Base-by-base conservation (phyloP, 2,329 filamentous ascomycete genomes). In the Xylaria sp. region DNA sequence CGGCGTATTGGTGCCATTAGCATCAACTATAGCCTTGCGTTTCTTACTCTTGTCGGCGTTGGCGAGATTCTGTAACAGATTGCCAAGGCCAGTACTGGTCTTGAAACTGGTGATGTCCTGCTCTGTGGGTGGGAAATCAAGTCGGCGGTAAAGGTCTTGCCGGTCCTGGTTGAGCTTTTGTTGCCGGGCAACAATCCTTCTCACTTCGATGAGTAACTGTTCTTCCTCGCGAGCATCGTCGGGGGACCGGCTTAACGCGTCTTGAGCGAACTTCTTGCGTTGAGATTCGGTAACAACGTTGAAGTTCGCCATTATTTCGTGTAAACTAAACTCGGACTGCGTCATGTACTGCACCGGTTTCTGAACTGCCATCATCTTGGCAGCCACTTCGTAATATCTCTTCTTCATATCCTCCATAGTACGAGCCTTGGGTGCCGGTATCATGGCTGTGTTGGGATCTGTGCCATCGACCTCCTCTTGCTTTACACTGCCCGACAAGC, bases 211-310 rank as follows among this genome's bases (percentile, higher is more conserved):
- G 16, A 99, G 82, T 2, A 99, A 78, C 39, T 91, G 88, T 68
- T 95, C 90, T 75, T 99, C 94, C 73, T 99, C 94, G 63, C 90
- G 87, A 30, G 93, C 90, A 75, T 99, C 93, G 64, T 96, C 91
- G 63, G 87, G 87, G 7, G 88, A 89, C 47, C 94, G 85, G 52
- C 87, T 85, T 65, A 97, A 82, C 52, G 92, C 85, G 54, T 88
- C 86, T 64, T 89, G 83, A 2, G 92, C 93, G 69, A 96, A 90
- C 59, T 89, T 85, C 76, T 97, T 99, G 63, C 94, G 86, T 56
- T 85, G 80, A 23, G 81, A 82, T 75, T 99, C 94, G 67, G 90
- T 86, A 13, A 83, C 80, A 0, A 92, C 85, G 68, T 96, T 90
- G 78, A 93, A 99, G 66, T 90, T 91, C 54, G 85, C 83, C 83